phyloP scores from a whole-genome alignment of 331 rosid genomes.

The Saraca asoca region DNA sequence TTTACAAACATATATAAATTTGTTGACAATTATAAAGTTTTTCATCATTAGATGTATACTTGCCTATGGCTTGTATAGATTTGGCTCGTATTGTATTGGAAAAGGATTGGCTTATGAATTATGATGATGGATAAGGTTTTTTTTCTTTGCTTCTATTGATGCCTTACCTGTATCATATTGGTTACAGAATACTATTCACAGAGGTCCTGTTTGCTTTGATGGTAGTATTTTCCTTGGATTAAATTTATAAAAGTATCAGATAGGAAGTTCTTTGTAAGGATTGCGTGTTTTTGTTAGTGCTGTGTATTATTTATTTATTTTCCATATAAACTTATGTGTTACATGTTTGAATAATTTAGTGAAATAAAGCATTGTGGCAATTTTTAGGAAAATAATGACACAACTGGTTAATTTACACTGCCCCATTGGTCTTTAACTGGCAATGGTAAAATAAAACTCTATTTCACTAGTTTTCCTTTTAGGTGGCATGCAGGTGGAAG shows the following conservation, averaged over 20 bases:
- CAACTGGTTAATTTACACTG: slow-evolving; percentile 16
- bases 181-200: neutral
- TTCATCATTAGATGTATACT: slow-evolving; percentile 30
- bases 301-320: neutral
- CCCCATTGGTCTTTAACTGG: neutral
- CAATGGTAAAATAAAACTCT: neutral
- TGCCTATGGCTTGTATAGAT: slow-evolving; percentile 34
- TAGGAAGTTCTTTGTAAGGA: neutral
- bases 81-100: slow-evolving; percentile 33
- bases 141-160: slow-evolving; percentile 2
- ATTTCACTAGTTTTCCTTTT: neutral
- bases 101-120: slow-evolving; percentile 34
- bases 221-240: slow-evolving; percentile 3
- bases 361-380: neutral
- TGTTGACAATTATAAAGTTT: slow-evolving; percentile 38
- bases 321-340: too few relatives aligned
- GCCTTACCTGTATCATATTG: slow-evolving; percentile 5
- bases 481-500: slow-evolving; percentile 7
- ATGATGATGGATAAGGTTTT: slow-evolving; percentile 17
- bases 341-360: neutral
- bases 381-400: neutral
- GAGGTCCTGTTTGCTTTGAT: slow-evolving; percentile 21
- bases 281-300: neutral
- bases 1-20: slow-evolving; percentile 33
- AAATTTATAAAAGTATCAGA: neutral